Conservation (phyloP, 192 early-diverging fungal genomes). For the Backusella psychrophila region DNA sequence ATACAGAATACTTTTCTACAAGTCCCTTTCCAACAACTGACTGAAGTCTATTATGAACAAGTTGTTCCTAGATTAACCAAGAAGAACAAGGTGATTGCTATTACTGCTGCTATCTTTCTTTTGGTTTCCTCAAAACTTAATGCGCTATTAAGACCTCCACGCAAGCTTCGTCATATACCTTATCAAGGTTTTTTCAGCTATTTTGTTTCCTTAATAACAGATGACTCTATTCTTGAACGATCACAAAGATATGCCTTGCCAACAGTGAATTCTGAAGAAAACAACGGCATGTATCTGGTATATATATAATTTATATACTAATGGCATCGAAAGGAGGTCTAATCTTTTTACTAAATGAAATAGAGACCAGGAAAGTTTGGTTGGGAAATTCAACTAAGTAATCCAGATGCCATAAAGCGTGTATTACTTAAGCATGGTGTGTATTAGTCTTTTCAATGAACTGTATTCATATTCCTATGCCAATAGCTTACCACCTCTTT, state of each 20-base stretch:
- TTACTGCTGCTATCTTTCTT: background rate
- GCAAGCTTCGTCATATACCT: background rate
- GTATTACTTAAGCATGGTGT: conserved; percentile 8
- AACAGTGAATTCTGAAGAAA: background rate
- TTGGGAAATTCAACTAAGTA: background rate
- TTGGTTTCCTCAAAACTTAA: background rate
- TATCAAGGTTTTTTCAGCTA: background rate
- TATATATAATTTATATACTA: background rate
- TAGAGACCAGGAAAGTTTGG: background rate
- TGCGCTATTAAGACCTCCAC: background rate
- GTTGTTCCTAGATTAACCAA: background rate
- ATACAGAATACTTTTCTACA: background rate
- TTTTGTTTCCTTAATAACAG: background rate
- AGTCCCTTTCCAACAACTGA: background rate
- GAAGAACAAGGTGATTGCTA: background rate
- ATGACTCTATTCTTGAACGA: background rate
- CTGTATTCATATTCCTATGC: background rate
- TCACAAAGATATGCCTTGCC: background rate
- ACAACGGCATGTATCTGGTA: background rate
- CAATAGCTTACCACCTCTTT: background rate
- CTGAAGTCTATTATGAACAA: background rate
- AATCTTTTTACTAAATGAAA: background rate
- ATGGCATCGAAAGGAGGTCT: background rate
- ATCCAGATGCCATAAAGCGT: conserved; percentile 11
- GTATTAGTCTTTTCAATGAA: background rate